Base-by-base conservation (phyloP, 306 rosid genomes). In the barrel medic (Medicago truncatula) region DNA sequence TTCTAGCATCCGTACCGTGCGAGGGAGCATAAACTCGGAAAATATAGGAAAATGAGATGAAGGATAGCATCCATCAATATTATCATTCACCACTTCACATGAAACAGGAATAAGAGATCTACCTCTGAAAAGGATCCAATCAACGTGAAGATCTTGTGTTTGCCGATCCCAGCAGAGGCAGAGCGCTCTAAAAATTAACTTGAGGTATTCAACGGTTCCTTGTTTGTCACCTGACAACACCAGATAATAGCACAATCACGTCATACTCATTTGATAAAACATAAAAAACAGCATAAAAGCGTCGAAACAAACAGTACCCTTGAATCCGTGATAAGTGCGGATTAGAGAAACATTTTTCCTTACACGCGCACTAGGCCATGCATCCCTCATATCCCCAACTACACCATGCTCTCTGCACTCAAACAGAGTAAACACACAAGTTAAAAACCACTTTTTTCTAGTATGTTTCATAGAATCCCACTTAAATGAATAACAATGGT, bases 141-240 rank as follows among this genome's bases (percentile, higher is more conserved):
- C 99, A 49, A 89, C 23, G 75, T 92, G 99, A 54, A 96, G 93
- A 87, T 96, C 99, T 80, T 96, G 99, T 1, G 99, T 96, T 80
- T 96, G 99, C 34, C 99, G 90, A 87, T 96, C 99, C 99, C 99
- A 96, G 86, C 99, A 96, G 76, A 92, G 97, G 82, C 97, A 96
- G 4, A 96, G 96, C 12, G 99, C 99, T 89, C 98, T 81, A 50
- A 90, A 87, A 53, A 96, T 89, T 86, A 96, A 78, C 86, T 96
- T 96, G 52, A 92, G 77, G 80, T 82, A 96, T 83, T 96, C 99
- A 11, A 89, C 88, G 41, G 97, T 83, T 86, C 99, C 99, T 66
- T 96, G 99, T 77, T 96, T 96, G 92, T 89, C 84, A 77, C 99
- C 99, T 96, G 82, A 81, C 8, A 78, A 57, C 64, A 58, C 43